Conservation (phyloP, 176 grass and related monocot genomes). For the Coix lacrymajobi region DNA sequence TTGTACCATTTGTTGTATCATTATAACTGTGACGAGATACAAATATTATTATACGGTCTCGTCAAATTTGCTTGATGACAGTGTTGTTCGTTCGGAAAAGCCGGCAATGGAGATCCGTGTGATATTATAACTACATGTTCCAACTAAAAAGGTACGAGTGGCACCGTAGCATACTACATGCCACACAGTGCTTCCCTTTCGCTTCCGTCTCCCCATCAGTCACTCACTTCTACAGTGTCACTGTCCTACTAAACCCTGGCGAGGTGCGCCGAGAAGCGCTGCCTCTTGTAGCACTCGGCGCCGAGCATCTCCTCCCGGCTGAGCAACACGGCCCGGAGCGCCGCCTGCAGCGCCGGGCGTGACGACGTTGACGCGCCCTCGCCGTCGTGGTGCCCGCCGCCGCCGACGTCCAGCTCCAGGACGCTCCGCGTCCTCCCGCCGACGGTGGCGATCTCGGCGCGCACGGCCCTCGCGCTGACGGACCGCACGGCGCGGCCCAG, state of each 20-base stretch:
- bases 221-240: not conserved
- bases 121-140: conserved; percentile 3
- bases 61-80: not conserved
- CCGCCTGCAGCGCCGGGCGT: conserved; percentile 52
- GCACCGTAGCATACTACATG: not conserved
- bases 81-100: not conserved
- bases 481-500: conserved; percentile 68
- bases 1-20: conserved; percentile 21
- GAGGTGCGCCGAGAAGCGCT: conserved; percentile 43
- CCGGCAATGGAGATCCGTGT: not conserved
- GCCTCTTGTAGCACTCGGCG: conserved; percentile 59
- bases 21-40: conserved; percentile 11
- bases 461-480: conserved; percentile 64
- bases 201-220: not conserved
- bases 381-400: conserved; percentile 7
- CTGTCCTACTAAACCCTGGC: conserved; percentile 19
- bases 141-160: not conserved
- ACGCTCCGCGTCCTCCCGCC: conserved; percentile 69
- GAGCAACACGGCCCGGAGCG: conserved; percentile 71
- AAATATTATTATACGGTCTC: not conserved
- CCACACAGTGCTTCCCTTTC: not conserved
- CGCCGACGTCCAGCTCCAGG: conserved; percentile 62
- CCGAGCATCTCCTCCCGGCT: conserved; percentile 44
- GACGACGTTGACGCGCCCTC: not conserved
- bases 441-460: conserved; percentile 80